Evolutionary conservation across 768 basidiomycete genomes (phyloP), one percentile per base, ranked within the genome.

Genomic region (Hygrocybe punicea): DNA sequence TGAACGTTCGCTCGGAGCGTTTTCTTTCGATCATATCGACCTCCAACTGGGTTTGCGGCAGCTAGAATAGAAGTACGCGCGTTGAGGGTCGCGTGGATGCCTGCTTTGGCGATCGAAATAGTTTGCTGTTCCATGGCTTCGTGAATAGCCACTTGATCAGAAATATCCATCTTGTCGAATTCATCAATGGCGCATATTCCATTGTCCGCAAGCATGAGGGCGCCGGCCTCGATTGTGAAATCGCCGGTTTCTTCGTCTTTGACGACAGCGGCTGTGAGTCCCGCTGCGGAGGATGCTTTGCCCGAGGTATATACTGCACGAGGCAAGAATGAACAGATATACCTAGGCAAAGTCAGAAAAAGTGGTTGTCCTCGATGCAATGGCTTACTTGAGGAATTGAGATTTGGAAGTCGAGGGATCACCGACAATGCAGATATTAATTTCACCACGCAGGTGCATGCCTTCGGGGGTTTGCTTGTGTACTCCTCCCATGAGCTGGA

Each of bases 51-150:
- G 73, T 99, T 99, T 5, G 97, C 96, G 24, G 97, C 97, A 1
- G 97, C 97, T 23, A 99, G 84, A 61, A 99, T 98, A 4, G 93
- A 95, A 0, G 97, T 98, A 10, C 97, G 86, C 1, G 97, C 97
- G 65, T 99, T 99, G 54, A 99, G 81, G 0, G 97, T 99, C 0
- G 97, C 96, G 65, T 98, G 96, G 62, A 99, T 99, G 56, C 97
- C 97, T 2, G 97, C 97, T 71, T 99, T 99, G 40, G 97, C 97
- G 61, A 98, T 98, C 25, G 94, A 97, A 64, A 98, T 98, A 1
- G 96, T 98, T 75, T 98, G 95, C 75, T 98, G 96, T 85, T 98
- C 96, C 96, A 98, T 98, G 7, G 96, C 96, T 80, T 98, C 96
- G 79, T 99, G 97, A 65, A 99, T 98, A 35, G 97, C 97, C 42